Conservation (phyloP, 2,329 filamentous ascomycete species). For the Aspergillus fischeri region DNA sequence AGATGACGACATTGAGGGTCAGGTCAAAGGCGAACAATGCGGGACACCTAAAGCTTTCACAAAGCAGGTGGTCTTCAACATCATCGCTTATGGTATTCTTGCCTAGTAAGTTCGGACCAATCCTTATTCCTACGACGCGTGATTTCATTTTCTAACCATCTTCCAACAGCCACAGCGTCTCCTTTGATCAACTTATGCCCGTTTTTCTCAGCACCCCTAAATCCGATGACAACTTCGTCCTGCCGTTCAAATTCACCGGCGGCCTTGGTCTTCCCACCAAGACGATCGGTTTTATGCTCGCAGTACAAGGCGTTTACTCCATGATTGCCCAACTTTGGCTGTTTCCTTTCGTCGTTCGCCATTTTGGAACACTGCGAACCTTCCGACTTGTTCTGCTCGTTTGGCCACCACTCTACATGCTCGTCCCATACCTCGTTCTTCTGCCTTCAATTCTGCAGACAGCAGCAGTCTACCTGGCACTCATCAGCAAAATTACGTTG, state of each 20-base stretch:
- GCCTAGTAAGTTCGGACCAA: slow-evolving; percentile 70
- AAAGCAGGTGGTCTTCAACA: slow-evolving; percentile 77
- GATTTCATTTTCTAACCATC: slow-evolving; percentile 45
- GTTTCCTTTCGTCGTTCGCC: slow-evolving; percentile 71
- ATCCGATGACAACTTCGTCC: slow-evolving; percentile 46
- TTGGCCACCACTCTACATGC: slow-evolving; percentile 84
- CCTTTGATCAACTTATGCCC: slow-evolving; percentile 88
- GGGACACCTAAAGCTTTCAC: slow-evolving; percentile 66
- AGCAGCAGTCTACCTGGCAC: slow-evolving; percentile 68
- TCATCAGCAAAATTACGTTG: slow-evolving; percentile 91
- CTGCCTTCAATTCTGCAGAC: slow-evolving; percentile 69
- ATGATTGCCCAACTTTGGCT: slow-evolving; percentile 81
- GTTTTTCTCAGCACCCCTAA: slow-evolving; percentile 76
- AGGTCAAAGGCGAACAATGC: slow-evolving; percentile 39
- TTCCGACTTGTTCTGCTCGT: slow-evolving; percentile 77
- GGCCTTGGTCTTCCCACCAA: slow-evolving; percentile 82
- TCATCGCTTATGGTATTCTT: slow-evolving; percentile 84
- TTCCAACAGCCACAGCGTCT: slow-evolving; percentile 78
- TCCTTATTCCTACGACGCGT: slow-evolving; percentile 1
- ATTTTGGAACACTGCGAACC: slow-evolving; percentile 72
- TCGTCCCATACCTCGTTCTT: slow-evolving; percentile 83
- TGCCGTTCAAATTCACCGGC: slow-evolving; percentile 85
- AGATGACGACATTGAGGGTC: slow-evolving; percentile 38
- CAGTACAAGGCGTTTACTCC: slow-evolving; percentile 83
- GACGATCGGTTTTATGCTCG: slow-evolving; percentile 81